These are phyloP conservation scores for Zasmidium cellare DNA, from an alignment of 2,329 filamentous ascomycete genomes.

Conservation along the genomic window DNA sequence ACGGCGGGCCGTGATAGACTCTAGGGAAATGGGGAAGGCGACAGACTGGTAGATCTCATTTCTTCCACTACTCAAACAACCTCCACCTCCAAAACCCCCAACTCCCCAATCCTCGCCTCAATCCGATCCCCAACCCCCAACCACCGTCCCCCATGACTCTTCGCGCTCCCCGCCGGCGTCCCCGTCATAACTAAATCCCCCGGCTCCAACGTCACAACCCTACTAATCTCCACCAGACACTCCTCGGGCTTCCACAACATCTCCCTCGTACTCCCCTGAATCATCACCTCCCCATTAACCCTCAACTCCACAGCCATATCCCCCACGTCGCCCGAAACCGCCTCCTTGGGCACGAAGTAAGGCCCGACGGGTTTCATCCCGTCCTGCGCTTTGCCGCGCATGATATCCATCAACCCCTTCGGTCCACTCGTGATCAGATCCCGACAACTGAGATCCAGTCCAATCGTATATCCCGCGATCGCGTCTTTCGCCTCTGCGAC, in stretches of 20 bases:
- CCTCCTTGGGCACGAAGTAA: neutral
- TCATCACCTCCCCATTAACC: slow-evolving; percentile 2
- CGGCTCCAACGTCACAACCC: neutral
- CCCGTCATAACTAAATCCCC: slow-evolving; percentile 6
- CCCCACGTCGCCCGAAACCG: neutral
- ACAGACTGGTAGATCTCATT: no score
- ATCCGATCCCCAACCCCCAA: neutral
- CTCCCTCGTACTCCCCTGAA: slow-evolving; percentile 1
- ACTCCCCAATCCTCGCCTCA: neutral
- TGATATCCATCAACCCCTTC: neutral
- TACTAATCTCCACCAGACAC: slow-evolving; percentile 3
- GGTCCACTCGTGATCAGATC: neutral
- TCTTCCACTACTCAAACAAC: neutral
- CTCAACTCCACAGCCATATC: neutral
- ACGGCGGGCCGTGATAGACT: neutral
- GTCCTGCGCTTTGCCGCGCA: slow-evolving; percentile 3
- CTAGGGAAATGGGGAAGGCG: no score
- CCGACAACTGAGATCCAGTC: slow-evolving; percentile 4
- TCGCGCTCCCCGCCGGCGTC: neutral
- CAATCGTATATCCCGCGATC: slow-evolving; percentile 4
- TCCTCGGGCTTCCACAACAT: slow-evolving; percentile 3
- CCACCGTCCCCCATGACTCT: slow-evolving; percentile 2
- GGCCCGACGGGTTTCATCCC: slow-evolving; percentile 2
- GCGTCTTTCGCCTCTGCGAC: neutral
- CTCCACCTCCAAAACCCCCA: neutral